Conservation (phyloP, 805 yeast species). For the Candida endomychidarum region DNA sequence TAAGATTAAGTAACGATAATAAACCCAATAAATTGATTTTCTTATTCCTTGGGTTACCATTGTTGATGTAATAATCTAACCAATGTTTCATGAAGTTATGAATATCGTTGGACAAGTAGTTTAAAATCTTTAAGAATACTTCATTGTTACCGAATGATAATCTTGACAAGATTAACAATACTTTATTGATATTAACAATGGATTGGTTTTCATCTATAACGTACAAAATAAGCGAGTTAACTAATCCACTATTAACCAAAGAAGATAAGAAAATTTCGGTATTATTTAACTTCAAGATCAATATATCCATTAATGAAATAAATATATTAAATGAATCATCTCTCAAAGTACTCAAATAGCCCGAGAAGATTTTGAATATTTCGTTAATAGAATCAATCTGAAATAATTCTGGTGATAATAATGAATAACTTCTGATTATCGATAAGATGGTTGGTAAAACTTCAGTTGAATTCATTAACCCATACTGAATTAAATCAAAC, state of each 20-base stretch:
- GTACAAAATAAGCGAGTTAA: constrained; percentile 41
- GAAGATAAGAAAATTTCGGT: constrained; percentile 28
- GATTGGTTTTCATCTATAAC: constrained; percentile 45
- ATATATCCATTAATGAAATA: constrained; percentile 52
- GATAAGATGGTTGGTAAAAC: constrained; percentile 63
- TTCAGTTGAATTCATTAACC: constrained; percentile 71
- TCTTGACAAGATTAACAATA: constrained; percentile 36
- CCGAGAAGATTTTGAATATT: constrained; percentile 50
- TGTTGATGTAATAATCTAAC: constrained; percentile 44
- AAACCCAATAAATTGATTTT: constrained; percentile 68
- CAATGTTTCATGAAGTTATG: constrained; percentile 31
- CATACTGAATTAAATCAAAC: constrained; percentile 54
- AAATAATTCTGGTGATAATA: constrained; percentile 46
- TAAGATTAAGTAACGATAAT: constrained; percentile 46
- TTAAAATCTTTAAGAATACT: constrained; percentile 33
- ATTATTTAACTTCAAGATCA: constrained; percentile 33
- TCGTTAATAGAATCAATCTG: constrained; percentile 35
- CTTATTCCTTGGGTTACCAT: constrained; percentile 73
- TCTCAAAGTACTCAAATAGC: constrained; percentile 58
- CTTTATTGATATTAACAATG: constrained; percentile 38
- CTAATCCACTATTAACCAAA: constrained; percentile 45
- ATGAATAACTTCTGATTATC: constrained; percentile 60
- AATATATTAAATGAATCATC: constrained; percentile 67
- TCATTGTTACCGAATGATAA: constrained; percentile 34
- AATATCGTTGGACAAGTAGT: constrained; percentile 24